Evolutionary conservation across 768 basidiomycete species (phyloP).

Genomic region (Calocera cornea): DNA sequence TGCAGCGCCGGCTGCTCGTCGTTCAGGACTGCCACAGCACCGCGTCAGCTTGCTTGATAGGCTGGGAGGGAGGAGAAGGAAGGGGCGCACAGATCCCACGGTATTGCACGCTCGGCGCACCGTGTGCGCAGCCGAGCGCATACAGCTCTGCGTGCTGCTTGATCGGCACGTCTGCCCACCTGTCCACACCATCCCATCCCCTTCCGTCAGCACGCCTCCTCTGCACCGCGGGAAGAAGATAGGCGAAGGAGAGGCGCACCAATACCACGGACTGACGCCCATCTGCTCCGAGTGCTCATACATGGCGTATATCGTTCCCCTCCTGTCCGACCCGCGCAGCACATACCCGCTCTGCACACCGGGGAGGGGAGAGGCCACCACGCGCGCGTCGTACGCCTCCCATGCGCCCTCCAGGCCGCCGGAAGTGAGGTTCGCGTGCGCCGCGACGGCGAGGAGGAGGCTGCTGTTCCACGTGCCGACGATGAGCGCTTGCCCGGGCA

Average conservation of each 20-base stretch:
- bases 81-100: constrained; percentile 41
- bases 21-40: constrained; percentile 41
- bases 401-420: constrained; percentile 47
- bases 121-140: constrained; percentile 34
- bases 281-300: constrained; percentile 61
- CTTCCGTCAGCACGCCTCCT: neutral
- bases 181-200: constrained; percentile 25
- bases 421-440: constrained; percentile 41
- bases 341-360: constrained; percentile 50
- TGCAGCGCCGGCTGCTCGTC: constrained; percentile 62
- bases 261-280: constrained; percentile 27
- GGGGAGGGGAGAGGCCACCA: constrained; percentile 42
- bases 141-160: constrained; percentile 38
- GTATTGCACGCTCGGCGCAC: constrained; percentile 55
- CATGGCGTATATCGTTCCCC: constrained; percentile 51
- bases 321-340: constrained; percentile 53
- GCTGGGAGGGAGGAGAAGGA: neutral
- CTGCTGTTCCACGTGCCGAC: constrained; percentile 52
- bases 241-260: neutral
- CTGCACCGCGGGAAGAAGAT: too few relatives aligned
- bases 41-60: neutral
- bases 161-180: constrained; percentile 64
- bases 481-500: constrained; percentile 37
- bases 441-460: constrained; percentile 39
- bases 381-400: constrained; percentile 45